A percentile compares a stretch with the other conserved stretches of the same genome.
phyloP scores from a whole-genome alignment of 176 grass and related monocot species.

The Aegilops tauschii region DNA sequence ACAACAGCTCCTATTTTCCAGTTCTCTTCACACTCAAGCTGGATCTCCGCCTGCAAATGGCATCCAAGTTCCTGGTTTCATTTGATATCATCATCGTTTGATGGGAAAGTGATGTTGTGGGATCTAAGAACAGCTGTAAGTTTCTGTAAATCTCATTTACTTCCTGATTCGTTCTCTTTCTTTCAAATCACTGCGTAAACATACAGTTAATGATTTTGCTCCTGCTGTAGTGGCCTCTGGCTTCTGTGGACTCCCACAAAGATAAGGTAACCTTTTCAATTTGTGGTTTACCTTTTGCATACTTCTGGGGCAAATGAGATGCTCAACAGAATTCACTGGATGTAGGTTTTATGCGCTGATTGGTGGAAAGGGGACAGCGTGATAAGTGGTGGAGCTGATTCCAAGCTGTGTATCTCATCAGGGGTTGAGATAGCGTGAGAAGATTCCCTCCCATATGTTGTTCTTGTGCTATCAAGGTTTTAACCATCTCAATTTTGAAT shows the following conservation, averaged over 20 bases:
- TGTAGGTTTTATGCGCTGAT: constrained; percentile 78
- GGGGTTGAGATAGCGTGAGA: constrained; percentile 65
- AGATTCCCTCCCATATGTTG: constrained; percentile 2
- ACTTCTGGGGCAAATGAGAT: background rate
- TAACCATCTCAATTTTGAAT: background rate
- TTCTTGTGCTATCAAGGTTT: constrained; percentile 4
- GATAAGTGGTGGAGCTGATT: constrained; percentile 95
- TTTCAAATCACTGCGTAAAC: background rate
- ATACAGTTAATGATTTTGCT: constrained; percentile 2
- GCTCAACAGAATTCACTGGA: background rate
- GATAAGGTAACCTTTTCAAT: constrained; percentile 59
- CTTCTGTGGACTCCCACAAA: constrained; percentile 66
- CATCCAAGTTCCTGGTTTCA: constrained; percentile 87
- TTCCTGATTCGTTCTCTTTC: background rate
- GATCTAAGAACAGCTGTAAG: constrained; percentile 94
- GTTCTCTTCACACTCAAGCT: constrained; percentile 88
- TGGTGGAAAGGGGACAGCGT: constrained; percentile 89
- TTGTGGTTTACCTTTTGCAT: background rate
- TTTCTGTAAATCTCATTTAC: constrained; percentile 17
- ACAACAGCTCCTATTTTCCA: constrained; percentile 87
- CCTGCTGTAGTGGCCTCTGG: constrained; percentile 78
- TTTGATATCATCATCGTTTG: constrained; percentile 88
- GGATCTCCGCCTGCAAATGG: constrained; percentile 91
- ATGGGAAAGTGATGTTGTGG: constrained; percentile 99
- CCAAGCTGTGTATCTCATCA: constrained; percentile 72